Evolutionary conservation across 768 basidiomycete genomes (phyloP).

Genomic region (Boletus barrowsii): DNA sequence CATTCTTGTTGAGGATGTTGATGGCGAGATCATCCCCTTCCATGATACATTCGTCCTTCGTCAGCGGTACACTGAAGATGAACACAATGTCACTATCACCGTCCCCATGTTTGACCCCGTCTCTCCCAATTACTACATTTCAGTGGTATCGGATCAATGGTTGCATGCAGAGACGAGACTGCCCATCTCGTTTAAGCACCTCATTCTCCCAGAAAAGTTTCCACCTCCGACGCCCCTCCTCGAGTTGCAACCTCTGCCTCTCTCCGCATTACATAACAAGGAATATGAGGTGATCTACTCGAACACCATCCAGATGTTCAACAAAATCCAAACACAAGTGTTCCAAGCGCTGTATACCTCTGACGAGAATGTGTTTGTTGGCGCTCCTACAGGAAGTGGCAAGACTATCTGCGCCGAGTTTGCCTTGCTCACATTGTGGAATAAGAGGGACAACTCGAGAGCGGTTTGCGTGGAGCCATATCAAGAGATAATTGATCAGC

Average conservation of each 20-base stretch:
- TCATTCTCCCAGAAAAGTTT: constrained; percentile 96
- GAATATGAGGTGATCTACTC: constrained; percentile 89
- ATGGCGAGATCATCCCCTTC: constrained; percentile 95
- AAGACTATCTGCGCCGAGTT: constrained; percentile 99
- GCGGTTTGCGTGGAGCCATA: constrained; percentile 97
- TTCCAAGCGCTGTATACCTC: constrained; percentile 97
- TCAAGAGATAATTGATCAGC: constrained; percentile 94
- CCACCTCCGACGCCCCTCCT: constrained; percentile 89
- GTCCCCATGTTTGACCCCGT: constrained; percentile 97
- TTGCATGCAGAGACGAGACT: constrained; percentile 91
- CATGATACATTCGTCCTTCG: constrained; percentile 91
- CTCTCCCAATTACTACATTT: constrained; percentile 98
- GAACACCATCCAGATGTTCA: constrained; percentile 79
- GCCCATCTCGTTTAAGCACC: constrained; percentile 96
- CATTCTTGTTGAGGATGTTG: constrained; percentile 94
- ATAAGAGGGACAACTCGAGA: constrained; percentile 72
- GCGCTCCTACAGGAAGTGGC: constrained; percentile 94
- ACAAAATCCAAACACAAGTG: constrained; percentile 99
- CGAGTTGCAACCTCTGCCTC: constrained; percentile 86
- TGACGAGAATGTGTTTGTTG: constrained; percentile 95
- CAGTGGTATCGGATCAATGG: constrained; percentile 93
- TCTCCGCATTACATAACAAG: constrained; percentile 89
- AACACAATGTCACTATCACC: constrained; percentile 91
- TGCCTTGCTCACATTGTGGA: constrained; percentile 90
- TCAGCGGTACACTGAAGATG: constrained; percentile 87